These are phyloP conservation scores for Triticum timopheevii DNA, from an alignment of 176 grass and related monocot genomes.

Conservation along the genomic window DNA sequence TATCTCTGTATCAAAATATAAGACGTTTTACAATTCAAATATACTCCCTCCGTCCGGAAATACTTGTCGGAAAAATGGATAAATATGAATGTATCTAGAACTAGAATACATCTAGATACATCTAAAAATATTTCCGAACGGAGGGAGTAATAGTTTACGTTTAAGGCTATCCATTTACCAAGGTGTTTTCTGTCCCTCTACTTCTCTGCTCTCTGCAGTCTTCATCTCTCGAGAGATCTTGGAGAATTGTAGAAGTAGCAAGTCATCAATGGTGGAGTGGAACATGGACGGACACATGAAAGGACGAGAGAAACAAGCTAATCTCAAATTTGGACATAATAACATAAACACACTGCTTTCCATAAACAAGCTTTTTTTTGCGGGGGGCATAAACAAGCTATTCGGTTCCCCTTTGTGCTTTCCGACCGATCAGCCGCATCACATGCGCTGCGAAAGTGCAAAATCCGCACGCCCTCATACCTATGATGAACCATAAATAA, in stretches of 20 bases:
- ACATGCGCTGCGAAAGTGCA: slow-evolving; percentile 30
- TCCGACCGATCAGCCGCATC: slow-evolving; percentile 46
- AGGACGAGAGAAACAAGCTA: slow-evolving; percentile 17
- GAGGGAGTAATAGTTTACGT: no score
- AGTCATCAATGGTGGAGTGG: neutral
- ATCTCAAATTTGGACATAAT: neutral
- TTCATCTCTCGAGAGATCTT: neutral
- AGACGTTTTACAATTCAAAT: no score
- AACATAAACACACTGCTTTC: neutral
- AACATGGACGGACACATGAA: neutral
- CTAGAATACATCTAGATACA: no score
- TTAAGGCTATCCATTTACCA: neutral
- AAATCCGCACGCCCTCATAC: slow-evolving; percentile 17
- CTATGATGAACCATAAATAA: slow-evolving; percentile 24
- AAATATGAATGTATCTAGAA: no score
- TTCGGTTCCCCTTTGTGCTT: slow-evolving; percentile 31
- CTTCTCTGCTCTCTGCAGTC: neutral
- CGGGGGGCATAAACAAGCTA: neutral
- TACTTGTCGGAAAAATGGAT: no score
- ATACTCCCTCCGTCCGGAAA: no score
- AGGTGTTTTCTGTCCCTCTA: neutral
- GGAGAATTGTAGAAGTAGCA: neutral
- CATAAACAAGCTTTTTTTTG: no score
- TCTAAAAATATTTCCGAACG: no score
- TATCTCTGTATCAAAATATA: no score